These are phyloP conservation scores for Leucosporidium creatinivorum DNA, from an alignment of 768 basidiomycete species.

Conservation along the genomic window DNA sequence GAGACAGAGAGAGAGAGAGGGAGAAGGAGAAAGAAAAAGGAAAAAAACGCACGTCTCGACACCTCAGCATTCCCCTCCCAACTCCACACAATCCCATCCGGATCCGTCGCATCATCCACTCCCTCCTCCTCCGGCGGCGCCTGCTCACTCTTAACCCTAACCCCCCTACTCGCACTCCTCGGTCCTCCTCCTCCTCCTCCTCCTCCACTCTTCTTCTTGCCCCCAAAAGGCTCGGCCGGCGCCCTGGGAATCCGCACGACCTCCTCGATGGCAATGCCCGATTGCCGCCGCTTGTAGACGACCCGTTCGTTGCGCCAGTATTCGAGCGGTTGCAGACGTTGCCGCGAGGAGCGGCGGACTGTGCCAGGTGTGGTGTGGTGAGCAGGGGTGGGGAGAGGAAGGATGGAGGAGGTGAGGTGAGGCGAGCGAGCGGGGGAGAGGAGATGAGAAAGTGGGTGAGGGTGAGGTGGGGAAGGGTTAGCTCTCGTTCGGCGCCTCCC, in stretches of 20 bases:
- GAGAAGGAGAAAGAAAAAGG: background rate
- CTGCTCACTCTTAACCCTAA: constrained; percentile 22
- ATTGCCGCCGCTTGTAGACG: constrained; percentile 63
- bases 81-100: constrained; percentile 61
- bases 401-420: background rate
- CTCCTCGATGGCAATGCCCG: constrained; percentile 54
- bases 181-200: constrained; percentile 3
- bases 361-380: constrained; percentile 38
- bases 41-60: constrained; percentile 59
- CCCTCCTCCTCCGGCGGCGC: constrained; percentile 14
- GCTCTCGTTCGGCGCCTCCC: too few relatives aligned
- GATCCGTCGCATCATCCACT: constrained; percentile 49
- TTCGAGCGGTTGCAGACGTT: constrained; percentile 65
- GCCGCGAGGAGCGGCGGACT: constrained; percentile 63
- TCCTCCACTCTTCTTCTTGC: constrained; percentile 34
- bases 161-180: background rate
- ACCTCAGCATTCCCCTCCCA: constrained; percentile 58
- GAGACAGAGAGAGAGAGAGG: background rate
- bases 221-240: constrained; percentile 49
- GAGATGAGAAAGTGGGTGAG: background rate
- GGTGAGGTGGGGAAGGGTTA: too few relatives aligned
- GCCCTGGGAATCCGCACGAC: constrained; percentile 56
- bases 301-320: constrained; percentile 91
- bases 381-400: background rate
- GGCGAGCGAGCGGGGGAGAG: too few relatives aligned